Base-by-base conservation (phyloP, 352 stramenopile species). In the Globisporangium paroecandrum region DNA sequence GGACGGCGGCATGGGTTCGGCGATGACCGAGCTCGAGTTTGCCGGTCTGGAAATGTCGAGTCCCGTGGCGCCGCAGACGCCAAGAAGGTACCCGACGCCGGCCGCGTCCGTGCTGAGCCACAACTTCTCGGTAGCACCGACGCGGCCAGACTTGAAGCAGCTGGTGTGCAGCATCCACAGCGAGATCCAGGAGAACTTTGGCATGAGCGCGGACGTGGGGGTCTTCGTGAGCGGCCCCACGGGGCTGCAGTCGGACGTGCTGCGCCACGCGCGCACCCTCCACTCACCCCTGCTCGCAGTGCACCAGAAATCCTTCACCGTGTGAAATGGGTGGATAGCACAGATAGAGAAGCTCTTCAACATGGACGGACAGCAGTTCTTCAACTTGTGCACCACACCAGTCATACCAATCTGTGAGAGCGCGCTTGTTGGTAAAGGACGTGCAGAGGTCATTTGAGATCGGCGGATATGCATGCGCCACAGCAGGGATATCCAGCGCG, bases 181-280 rank as follows among this genome's bases (percentile, higher is more conserved):
- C 59, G 78, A 88, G 56, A 82, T 88, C 59, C 74, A 76, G 15
- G 76, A 88, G 61, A 77, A 78, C 56, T 88, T 77, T 41, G 80
- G 80, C 6, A 65, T 75, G 68, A 68, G 69, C 43, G 78, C 80
- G 13, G 59, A 78, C 29, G 77, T 85, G 27, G 71, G 65, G 12
- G 47, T 88, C 32, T 77, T 83, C 13, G 75, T 88, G 38, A 83
- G 80, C 66, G 80, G 80, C 1, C 80, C 80, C 3, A 46, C 69
- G 54, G 69, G 64, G 58, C 58, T 88, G 25, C 80, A 88, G 65
- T 32, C 62, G 13, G 72, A 82, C 20, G 72, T 69, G 47, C 51
- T 78, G 13, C 29, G 62, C 29, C 65, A 77, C 47, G 73, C 78
- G 18, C 68, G 72, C 53, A 62, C 66, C 18, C 56, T 88, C 13